Conservation (phyloP, 2,329 filamentous ascomycete genomes). For the Dactylellina haptotyla region DNA sequence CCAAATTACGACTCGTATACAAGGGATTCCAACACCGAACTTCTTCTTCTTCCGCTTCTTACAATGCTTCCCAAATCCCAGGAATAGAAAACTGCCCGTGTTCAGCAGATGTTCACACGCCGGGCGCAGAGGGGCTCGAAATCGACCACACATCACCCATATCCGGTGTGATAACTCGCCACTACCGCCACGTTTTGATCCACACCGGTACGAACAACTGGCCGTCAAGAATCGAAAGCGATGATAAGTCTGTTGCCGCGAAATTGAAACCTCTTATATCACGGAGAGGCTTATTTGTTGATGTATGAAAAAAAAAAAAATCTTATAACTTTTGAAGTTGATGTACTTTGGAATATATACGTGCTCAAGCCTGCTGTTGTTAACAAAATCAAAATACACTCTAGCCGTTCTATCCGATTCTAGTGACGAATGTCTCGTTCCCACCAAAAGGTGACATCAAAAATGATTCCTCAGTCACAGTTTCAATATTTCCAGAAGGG, state of each 20-base stretch:
- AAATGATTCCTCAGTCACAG: constrained; percentile 6
- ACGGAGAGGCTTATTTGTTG: constrained; percentile 17
- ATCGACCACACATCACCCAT: constrained; percentile 25
- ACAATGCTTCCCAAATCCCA: constrained; percentile 4
- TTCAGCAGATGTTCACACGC: neutral
- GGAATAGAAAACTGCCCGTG: constrained; percentile 29
- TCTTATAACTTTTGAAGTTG: too few relatives aligned
- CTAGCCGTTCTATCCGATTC: constrained; percentile 55
- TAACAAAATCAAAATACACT: neutral
- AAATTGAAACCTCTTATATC: constrained; percentile 33
- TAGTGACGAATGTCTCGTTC: constrained; percentile 56
- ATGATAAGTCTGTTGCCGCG: constrained; percentile 12
- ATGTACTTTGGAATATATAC: too few relatives aligned
- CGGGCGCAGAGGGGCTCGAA: constrained; percentile 4
- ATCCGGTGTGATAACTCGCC: constrained; percentile 34
- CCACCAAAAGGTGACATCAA: neutral
- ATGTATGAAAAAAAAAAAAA: constrained; percentile 13
- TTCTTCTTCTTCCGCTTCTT: neutral
- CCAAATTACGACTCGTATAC: too few relatives aligned
- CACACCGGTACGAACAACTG: constrained; percentile 45
- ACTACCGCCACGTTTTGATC: constrained; percentile 46
- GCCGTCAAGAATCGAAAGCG: constrained; percentile 34
- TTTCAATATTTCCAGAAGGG: constrained; percentile 55
- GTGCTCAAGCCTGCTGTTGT: too few relatives aligned
- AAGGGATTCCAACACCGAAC: too few relatives aligned